Conservation (phyloP, 2,329 filamentous ascomycete species). For the Sodiomyces alkalinus region DNA sequence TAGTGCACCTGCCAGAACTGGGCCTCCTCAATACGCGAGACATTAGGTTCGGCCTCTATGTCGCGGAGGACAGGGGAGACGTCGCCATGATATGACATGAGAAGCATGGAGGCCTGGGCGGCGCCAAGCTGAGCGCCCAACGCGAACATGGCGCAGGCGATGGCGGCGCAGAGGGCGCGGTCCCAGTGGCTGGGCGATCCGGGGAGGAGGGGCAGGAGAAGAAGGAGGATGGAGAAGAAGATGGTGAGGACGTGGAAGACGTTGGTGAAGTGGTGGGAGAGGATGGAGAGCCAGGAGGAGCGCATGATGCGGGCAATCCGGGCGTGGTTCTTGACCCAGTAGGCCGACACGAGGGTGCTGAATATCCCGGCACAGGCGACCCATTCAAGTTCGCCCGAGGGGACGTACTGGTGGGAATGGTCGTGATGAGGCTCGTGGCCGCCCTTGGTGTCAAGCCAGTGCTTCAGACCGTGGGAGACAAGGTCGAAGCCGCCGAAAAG, state of each 20-base stretch:
- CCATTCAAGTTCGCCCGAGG: constrained; percentile 63
- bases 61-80: constrained; percentile 68
- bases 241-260: constrained; percentile 91
- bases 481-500: constrained; percentile 97
- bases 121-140: constrained; percentile 73
- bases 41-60: constrained; percentile 64
- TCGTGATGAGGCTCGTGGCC: constrained; percentile 60
- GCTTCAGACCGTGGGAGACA: constrained; percentile 84
- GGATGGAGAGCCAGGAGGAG: constrained; percentile 63
- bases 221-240: constrained; percentile 65
- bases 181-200: constrained; percentile 76
- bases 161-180: constrained; percentile 62
- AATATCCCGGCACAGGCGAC: constrained; percentile 69
- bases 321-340: constrained; percentile 77
- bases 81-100: constrained; percentile 66
- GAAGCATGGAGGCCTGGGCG: constrained; percentile 79
- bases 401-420: constrained; percentile 49
- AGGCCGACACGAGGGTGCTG: constrained; percentile 73
- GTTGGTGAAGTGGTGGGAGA: constrained; percentile 82
- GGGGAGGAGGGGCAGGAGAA: constrained; percentile 69
- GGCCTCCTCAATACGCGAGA: constrained; percentile 71
- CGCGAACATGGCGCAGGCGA: constrained; percentile 77
- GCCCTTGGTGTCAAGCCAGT: constrained; percentile 63
- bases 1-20: constrained; percentile 99
- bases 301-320: constrained; percentile 87